phyloP scores from a whole-genome alignment of 352 stramenopile genomes.

The Globisporangium emineosum region DNA sequence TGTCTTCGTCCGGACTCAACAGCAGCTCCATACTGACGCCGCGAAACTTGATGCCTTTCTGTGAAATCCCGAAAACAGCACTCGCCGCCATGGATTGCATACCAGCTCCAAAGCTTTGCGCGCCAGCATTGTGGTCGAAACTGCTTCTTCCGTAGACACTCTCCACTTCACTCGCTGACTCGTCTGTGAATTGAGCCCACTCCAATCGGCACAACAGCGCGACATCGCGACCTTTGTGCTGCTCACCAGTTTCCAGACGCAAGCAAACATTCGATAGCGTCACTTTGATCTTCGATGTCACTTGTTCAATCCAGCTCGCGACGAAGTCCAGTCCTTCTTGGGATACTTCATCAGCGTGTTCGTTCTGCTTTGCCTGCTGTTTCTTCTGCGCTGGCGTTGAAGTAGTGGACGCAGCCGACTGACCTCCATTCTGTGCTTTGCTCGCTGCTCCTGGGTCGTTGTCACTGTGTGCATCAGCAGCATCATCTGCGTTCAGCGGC shows the following conservation, averaged over 20 bases:
- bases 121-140: slow-evolving; percentile 32
- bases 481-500: slow-evolving; percentile 25
- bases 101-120: slow-evolving; percentile 28
- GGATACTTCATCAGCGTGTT: slow-evolving; percentile 73
- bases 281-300: slow-evolving; percentile 89
- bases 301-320: slow-evolving; percentile 87
- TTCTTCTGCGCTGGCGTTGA: slow-evolving; percentile 4
- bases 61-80: slow-evolving; percentile 77
- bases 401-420: neutral
- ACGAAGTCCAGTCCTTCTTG: slow-evolving; percentile 90
- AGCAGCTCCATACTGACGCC: slow-evolving; percentile 81
- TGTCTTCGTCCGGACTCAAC: slow-evolving; percentile 52
- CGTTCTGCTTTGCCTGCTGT: slow-evolving; percentile 21
- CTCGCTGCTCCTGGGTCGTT: slow-evolving; percentile 1
- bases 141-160: slow-evolving; percentile 59
- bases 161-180: slow-evolving; percentile 73
- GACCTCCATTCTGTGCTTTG: slow-evolving; percentile 11
- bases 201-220: slow-evolving; percentile 71
- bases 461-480: neutral
- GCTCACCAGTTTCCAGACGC: slow-evolving; percentile 63
- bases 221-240: slow-evolving; percentile 57
- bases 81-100: slow-evolving; percentile 82
- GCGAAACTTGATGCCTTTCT: slow-evolving; percentile 83
- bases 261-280: slow-evolving; percentile 86
- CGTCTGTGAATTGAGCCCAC: slow-evolving; percentile 83